These are phyloP conservation scores for Tricholoma terreum DNA, from an alignment of 768 basidiomycete genomes.

Conservation along the genomic window DNA sequence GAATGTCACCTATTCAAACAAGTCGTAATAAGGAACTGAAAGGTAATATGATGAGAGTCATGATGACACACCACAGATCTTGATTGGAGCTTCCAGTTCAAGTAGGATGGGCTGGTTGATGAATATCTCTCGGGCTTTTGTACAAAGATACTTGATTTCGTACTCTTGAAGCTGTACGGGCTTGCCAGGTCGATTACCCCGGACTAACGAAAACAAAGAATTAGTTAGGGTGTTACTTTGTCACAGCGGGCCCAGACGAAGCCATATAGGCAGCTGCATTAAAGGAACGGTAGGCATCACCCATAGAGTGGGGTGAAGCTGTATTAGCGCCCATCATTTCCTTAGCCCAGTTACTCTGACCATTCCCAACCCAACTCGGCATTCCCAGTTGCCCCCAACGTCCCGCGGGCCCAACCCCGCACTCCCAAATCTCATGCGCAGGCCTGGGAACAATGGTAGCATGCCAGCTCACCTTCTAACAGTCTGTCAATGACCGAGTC, in stretches of 20 bases:
- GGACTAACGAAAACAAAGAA: conserved; percentile 54
- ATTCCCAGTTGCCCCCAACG: not conserved
- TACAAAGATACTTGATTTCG: conserved; percentile 99
- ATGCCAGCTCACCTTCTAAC: conserved; percentile 79
- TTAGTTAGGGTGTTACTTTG: conserved; percentile 11
- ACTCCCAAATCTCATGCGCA: conserved; percentile 2
- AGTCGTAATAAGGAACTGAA: conserved; percentile 16
- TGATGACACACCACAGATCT: conserved; percentile 88
- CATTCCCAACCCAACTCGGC: not conserved
- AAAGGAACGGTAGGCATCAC: not conserved
- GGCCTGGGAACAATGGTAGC: conserved; percentile 6
- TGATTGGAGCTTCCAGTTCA: conserved; percentile 98
- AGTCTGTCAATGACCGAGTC: conserved; percentile 99
- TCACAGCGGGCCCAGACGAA: conserved; percentile 5
- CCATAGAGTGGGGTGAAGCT: not conserved
- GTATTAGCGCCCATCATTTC: not conserved
- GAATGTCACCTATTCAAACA: conserved; percentile 79
- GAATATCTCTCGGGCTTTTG: conserved; percentile 98
- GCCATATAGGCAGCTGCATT: not conserved
- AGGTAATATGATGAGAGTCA: conserved; percentile 9
- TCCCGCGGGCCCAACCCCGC: not conserved
- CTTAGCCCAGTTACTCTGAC: not conserved
- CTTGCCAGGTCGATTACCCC: conserved; percentile 97
- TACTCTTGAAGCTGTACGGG: conserved; percentile 97
- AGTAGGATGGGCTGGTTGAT: conserved; percentile 98